These are phyloP conservation scores for Phylloporus scabripes DNA, from an alignment of 768 basidiomycete genomes.

Conservation along the genomic window DNA sequence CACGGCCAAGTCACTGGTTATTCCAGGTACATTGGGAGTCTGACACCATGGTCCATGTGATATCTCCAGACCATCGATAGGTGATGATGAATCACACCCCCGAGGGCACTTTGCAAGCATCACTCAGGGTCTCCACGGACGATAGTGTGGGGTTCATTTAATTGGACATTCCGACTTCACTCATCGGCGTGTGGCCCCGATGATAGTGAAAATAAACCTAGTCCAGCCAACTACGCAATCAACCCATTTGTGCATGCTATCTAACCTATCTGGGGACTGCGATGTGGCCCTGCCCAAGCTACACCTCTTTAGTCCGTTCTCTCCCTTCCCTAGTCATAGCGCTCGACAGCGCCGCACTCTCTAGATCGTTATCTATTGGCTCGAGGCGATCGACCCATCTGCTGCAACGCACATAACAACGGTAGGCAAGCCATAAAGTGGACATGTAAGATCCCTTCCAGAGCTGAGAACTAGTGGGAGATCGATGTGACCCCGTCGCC, in stretches of 20 bases:
- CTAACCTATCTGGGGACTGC: conserved; percentile 6
- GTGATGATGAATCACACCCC: background rate
- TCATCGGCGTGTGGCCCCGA: conserved; percentile 1
- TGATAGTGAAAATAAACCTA: conserved; percentile 4
- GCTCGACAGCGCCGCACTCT: conserved; percentile 1
- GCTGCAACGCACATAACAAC: conserved; percentile 7
- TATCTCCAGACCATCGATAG: background rate
- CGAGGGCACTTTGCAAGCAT: background rate
- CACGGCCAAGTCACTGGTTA: conserved; percentile 8
- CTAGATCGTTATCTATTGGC: conserved; percentile 1
- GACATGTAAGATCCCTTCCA: conserved; percentile 12
- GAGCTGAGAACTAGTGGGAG: conserved; percentile 2
- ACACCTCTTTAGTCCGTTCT: conserved; percentile 10
- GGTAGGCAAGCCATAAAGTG: conserved; percentile 18
- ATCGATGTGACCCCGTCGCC: background rate
- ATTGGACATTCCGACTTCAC: conserved; percentile 4
- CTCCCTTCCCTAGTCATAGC: conserved; percentile 7
- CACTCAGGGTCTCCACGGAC: background rate
- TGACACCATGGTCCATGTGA: background rate
- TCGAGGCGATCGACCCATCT: conserved; percentile 4
- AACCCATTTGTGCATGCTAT: conserved; percentile 10
- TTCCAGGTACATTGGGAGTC: conserved; percentile 11
- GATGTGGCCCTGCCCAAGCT: conserved; percentile 7
- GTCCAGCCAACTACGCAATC: conserved; percentile 11
- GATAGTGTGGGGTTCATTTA: background rate